phyloP scores from a whole-genome alignment of 768 basidiomycete species.

The Jaapia argillacea region DNA sequence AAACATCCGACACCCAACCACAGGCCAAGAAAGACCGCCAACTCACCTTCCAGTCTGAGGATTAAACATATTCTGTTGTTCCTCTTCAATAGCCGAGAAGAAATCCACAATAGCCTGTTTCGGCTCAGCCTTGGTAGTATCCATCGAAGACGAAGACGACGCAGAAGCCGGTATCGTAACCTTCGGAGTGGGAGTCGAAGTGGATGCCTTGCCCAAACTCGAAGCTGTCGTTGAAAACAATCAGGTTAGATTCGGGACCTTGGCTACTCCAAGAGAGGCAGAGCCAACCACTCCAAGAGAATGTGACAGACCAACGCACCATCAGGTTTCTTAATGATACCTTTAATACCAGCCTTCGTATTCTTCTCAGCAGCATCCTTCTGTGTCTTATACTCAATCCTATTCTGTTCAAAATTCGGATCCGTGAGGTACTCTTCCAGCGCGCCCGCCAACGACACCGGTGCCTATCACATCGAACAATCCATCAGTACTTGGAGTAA shows the following conservation, averaged over 20 bases:
- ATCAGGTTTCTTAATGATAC: constrained; percentile 8
- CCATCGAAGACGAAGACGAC: constrained; percentile 16
- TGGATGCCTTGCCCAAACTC: constrained; percentile 10
- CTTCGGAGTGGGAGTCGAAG: constrained; percentile 16
- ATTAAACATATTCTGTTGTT: constrained; percentile 65
- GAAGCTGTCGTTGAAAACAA: constrained; percentile 11
- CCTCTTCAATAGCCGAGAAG: constrained; percentile 80
- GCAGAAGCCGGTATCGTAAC: constrained; percentile 11
- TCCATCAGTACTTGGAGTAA: neutral
- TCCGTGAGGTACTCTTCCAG: constrained; percentile 95
- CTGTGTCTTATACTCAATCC: constrained; percentile 83
- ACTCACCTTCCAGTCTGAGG: constrained; percentile 48
- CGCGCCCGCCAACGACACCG: constrained; percentile 86
- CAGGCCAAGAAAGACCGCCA: neutral
- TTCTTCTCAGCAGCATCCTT: constrained; percentile 52
- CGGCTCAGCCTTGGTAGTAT: constrained; percentile 20
- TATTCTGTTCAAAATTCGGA: constrained; percentile 93
- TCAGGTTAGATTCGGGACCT: constrained; percentile 3
- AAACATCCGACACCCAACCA: neutral
- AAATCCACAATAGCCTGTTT: constrained; percentile 66
- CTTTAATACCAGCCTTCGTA: constrained; percentile 15
- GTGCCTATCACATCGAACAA: constrained; percentile 68
- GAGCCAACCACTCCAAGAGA: too few species aligned
- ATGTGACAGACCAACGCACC: too few species aligned
- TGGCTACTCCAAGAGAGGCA: constrained; percentile 3